Evolutionary conservation across 768 basidiomycete species (phyloP), one percentile per base, ranked within the genome.

Genomic region (Dictyophora rubrovolvata): DNA sequence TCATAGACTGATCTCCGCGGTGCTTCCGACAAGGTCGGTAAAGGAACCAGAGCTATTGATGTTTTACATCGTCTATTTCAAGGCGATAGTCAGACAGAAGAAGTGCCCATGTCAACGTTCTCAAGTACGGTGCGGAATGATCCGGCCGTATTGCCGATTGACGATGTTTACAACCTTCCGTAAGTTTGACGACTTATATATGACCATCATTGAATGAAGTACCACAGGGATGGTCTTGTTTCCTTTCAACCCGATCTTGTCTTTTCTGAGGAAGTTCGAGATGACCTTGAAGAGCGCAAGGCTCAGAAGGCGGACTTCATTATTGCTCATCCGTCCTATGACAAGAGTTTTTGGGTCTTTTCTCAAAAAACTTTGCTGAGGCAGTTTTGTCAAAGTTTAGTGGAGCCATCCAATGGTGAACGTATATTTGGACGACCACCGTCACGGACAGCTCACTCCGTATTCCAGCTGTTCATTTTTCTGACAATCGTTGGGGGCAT

Each of bases 311-410:
- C 87, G 0, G 89, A 94, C 63, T 93, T 95, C 69, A 95, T 96
- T 63, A 82, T 80, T 1, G 81, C 86, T 56, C 87, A 96, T 71
- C 93, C 95, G 0, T 79, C 85, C 1, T 98, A 89, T 66, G 94
- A 97, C 71, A 88, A 84, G 66, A 82, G 89, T 0, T 86, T 97
- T 61, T 96, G 90, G 88, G 61, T 95, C 18, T 86, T 97, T 68
- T 81, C 86, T 1, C 92, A 95, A 72, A 79, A 82, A 63, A 90
- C 87, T 62, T 70, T 72, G 16, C 36, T 94, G 42, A 86, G 95
- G 1, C 79, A 74, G 48, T 67, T 84, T 60, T 95, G 89, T 67
- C 95, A 98, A 70, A 82, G 79, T 61, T 70, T 95, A 50, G 91
- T 95, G 17, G 79, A 81, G 42, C 90, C 95, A 0, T 81, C 90